A percentile compares a stretch with the other conserved stretches of the same genome.
Conservation (phyloP, 2,329 filamentous ascomycete genomes). For the Epichloe coenophiala region DNA sequence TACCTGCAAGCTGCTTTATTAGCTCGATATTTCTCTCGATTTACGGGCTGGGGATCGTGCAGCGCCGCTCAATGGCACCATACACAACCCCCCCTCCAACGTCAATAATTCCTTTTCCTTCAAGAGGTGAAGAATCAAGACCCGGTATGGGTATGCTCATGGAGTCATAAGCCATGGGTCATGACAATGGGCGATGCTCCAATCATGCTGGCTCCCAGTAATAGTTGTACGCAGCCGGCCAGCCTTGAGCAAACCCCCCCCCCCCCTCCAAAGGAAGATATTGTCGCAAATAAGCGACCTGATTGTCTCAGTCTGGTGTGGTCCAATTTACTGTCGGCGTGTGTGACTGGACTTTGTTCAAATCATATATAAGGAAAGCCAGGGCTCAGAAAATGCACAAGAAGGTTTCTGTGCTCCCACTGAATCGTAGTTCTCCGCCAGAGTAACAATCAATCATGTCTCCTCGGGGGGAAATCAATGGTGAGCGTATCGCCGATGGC, state of each 20-base stretch:
- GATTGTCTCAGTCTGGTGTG: neutral
- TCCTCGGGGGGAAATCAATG: neutral
- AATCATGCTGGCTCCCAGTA: neutral
- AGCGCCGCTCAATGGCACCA: too few relatives aligned
- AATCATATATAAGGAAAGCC: neutral
- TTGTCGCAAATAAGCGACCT: neutral
- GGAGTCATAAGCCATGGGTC: neutral
- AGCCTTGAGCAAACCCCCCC: too few relatives aligned
- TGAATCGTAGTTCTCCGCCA: neutral
- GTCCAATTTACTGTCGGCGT: neutral
- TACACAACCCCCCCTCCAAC: too few relatives aligned
- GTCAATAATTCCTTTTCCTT: neutral
- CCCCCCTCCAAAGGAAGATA: neutral
- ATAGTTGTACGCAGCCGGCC: neutral
- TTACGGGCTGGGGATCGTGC: too few relatives aligned
- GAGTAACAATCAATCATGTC: conserved; percentile 1
- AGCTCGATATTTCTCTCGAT: too few relatives aligned
- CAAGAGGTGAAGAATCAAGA: neutral
- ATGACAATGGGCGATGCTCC: neutral
- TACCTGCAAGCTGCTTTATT: too few relatives aligned
- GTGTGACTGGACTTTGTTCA: neutral
- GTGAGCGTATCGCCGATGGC: neutral
- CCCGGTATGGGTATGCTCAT: neutral
- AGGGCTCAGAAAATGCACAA: neutral
- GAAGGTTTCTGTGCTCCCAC: neutral